Evolutionary conservation across 805 yeast genomes (phyloP), one percentile per base, ranked within the genome.

Genomic region (Diddensiella transvaalensis): DNA sequence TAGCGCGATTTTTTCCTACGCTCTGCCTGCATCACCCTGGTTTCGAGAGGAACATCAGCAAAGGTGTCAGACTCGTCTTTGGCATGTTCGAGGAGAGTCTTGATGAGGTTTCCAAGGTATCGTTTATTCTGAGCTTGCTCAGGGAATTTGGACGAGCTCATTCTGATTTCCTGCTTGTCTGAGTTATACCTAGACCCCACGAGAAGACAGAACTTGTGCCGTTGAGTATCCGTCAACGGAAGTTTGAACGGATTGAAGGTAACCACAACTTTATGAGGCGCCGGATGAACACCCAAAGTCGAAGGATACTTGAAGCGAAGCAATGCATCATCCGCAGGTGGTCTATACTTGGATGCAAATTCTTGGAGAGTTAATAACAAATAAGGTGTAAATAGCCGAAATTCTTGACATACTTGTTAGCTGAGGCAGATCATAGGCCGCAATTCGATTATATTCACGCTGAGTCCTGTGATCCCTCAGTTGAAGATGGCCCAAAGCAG

Each of bases 371-470:
- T 46, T 38, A 39, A n/a, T 11, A 10, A 11, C 18, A 15, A 10
- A 15, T 35, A n/a, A n/a, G n/a, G n/a, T n/a, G n/a, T n/a, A n/a
- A n/a, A n/a, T n/a, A n/a, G n/a, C n/a, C n/a, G n/a, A n/a, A 35
- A 35, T 35, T 21, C n/a, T 26, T 8, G 3, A 48, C 51, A 63
- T 75, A 85, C 65, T 87, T 81, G 37, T 81, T 54, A 93, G 74
- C 48, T 80, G 76, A 4, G 99, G 99, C 74, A 91, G 76, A 64
- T 91, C 98, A 68, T 84, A 91, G 0, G 97, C 96, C 8, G 95
- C 87, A 39, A 87, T 74, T 59, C 97, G 77, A 61, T 83, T 83
- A 60, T 83, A 80, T 54, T 85, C 79, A 57, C 95, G 81, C 57
- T 79, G 81, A 55, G 79, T 83, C 61, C 97, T 78, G 59, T 81